Conservation (phyloP, 345 rosid genomes). For the Iberis pinnata region DNA sequence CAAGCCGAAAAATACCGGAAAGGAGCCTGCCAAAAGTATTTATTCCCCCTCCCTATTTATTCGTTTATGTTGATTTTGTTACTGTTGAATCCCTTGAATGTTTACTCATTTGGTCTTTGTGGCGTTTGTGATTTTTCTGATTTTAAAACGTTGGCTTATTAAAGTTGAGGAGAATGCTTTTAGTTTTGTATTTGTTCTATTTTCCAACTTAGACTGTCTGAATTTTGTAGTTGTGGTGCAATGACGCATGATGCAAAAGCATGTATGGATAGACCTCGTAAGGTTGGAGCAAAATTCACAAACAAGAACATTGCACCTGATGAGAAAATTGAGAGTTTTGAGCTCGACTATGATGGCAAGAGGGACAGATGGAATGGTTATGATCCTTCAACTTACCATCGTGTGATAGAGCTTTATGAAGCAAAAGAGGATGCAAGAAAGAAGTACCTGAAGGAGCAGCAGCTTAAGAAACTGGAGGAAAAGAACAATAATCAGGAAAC, state of each 20-base stretch:
- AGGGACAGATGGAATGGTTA: conserved; percentile 88
- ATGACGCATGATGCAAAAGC: conserved; percentile 67
- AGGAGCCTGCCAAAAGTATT: conserved; percentile 73
- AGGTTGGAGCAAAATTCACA: conserved; percentile 70
- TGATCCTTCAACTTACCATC: conserved; percentile 60
- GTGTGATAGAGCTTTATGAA: conserved; percentile 70
- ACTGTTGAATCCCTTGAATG: not conserved
- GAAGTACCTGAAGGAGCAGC: conserved; percentile 66
- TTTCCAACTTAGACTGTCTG: not conserved
- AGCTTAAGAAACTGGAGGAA: conserved; percentile 74
- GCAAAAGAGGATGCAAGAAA: conserved; percentile 75
- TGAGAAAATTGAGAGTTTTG: conserved; percentile 77
- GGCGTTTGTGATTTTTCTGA: not conserved
- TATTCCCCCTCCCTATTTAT: not conserved
- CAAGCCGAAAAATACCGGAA: conserved; percentile 70
- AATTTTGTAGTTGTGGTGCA: conserved; percentile 64
- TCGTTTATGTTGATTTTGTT: not conserved
- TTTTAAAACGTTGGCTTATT: conserved; percentile 26
- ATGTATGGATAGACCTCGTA: conserved; percentile 81
- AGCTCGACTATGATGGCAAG: conserved; percentile 86
- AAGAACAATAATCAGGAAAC: conserved; percentile 48
- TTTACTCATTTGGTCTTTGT: not conserved
- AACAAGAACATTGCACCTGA: conserved; percentile 76
- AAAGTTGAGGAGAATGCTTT: conserved; percentile 86
- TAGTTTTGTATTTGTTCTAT: conserved; percentile 51